A percentile compares a stretch with the other conserved stretches of the same genome.
Conservation (phyloP, 257 asterid genomes). For the Solanum piurae region DNA sequence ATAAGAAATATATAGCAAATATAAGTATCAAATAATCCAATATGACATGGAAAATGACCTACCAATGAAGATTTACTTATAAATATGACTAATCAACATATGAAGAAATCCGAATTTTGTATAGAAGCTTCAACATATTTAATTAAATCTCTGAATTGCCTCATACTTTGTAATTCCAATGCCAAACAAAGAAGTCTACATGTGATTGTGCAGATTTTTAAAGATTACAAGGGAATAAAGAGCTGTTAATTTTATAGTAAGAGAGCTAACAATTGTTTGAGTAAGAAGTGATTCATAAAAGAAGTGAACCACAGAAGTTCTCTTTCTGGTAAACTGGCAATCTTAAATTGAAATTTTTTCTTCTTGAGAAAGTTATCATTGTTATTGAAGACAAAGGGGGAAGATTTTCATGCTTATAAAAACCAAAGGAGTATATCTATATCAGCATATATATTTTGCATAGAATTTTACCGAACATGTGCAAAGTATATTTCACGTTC, state of each 20-base stretch:
- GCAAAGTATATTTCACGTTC: not conserved
- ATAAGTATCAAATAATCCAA: not conserved
- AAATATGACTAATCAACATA: not conserved
- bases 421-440: not conserved
- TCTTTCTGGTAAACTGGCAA: not conserved
- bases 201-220: not conserved
- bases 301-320: not conserved
- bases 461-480: not conserved
- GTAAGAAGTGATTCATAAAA: not conserved
- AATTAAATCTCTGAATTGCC: not conserved
- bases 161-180: not conserved
- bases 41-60: not conserved
- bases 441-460: not conserved
- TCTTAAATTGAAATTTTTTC: not conserved
- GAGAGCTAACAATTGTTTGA: not conserved
- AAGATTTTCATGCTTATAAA: not conserved
- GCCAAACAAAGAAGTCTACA: not conserved
- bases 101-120: not conserved
- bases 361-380: not conserved
- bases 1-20: not conserved
- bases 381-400: not conserved
- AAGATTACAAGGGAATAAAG: not conserved
- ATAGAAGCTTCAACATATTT: not conserved
- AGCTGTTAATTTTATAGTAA: not conserved
- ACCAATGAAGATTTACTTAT: not conserved